phyloP scores from a whole-genome alignment of 164 flowering plant species.

The Vitis rotundifolia region DNA sequence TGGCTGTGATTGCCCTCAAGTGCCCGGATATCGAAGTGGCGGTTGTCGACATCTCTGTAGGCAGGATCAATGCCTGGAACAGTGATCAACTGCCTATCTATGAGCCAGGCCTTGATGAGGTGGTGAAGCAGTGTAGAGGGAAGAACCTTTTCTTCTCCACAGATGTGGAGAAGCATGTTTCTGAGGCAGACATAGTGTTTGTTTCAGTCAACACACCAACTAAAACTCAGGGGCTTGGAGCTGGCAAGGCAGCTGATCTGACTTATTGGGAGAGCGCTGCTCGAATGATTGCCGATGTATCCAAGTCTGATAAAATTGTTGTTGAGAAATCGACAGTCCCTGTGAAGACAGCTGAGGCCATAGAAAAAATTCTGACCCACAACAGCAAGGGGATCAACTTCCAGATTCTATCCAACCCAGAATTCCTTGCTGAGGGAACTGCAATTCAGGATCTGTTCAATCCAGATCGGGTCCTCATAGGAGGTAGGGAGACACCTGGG shows the following conservation, averaged over 20 bases:
- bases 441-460: constrained; percentile 55
- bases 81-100: constrained; percentile 58
- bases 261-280: constrained; percentile 80
- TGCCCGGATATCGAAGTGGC: constrained; percentile 57
- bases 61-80: constrained; percentile 67
- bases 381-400: constrained; percentile 62
- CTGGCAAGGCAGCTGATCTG: constrained; percentile 66
- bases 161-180: constrained; percentile 60
- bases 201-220: constrained; percentile 80
- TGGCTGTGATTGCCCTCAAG: constrained; percentile 68
- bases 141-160: constrained; percentile 68
- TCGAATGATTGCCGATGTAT: constrained; percentile 70
- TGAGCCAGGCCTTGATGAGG: constrained; percentile 59
- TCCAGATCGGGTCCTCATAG: constrained; percentile 69
- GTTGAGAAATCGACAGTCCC: constrained; percentile 75
- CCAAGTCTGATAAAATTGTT: constrained; percentile 62
- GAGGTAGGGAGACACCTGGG: constrained; percentile 65
- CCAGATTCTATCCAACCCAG: constrained; percentile 69
- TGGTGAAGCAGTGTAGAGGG: constrained; percentile 65
- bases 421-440: constrained; percentile 73
- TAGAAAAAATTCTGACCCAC: constrained; percentile 60
- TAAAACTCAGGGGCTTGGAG: constrained; percentile 69
- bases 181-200: constrained; percentile 58
- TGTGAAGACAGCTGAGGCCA: constrained; percentile 69
- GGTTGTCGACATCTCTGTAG: constrained; percentile 60